Evolutionary conservation across 371 early-diverging fungal species (phyloP), one percentile per base, ranked within the genome.

Genomic region (Dichotomocladium elegans): DNA sequence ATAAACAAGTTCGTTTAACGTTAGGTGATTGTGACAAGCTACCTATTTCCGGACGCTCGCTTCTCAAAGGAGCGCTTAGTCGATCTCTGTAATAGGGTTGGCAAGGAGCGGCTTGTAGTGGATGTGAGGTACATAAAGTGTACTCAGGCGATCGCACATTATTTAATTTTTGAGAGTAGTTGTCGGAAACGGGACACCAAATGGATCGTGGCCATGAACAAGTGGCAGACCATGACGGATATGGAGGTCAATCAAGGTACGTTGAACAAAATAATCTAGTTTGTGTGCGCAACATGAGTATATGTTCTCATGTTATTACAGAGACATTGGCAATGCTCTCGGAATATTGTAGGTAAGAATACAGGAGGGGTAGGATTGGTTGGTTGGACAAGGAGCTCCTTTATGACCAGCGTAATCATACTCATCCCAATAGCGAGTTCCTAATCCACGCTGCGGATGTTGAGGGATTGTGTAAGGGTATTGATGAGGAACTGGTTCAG

Each of bases 401-500:
- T n/a, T n/a, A n/a, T 30, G 27, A 55, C 26, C 9, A n/a, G 22
- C n/a, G 51, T 24, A 15, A 41, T 47, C 12, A 27, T 9, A 9
- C 3, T 28, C 35, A 33, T 19, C 19, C 35, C 17, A 21, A 27
- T 62, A 88, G 91, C 55, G 98, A 98, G 73, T 94, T 98, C 58
- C 68, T 98, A 40, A 85, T 98, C 24, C 98, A 98, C 69, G 98
- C 98, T 1, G 95, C 97, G 3, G 96, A 98, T 70, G 97, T 98
- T 17, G 98, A 98, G 67, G 98, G 98, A 5, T 72, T 96, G 35
- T 95, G 95, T 67, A 77, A 86, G 30, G 98, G 98, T 3, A 91
- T 98, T 53, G 98, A 98, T 60, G 70, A 81, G 53, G 86, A 86
- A 5, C 84, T 98, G 9, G 95, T 98, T 4, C 59, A 71, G 67